Evolutionary conservation across 768 basidiomycete species (phyloP).

Genomic region (Pisolithus albus): DNA sequence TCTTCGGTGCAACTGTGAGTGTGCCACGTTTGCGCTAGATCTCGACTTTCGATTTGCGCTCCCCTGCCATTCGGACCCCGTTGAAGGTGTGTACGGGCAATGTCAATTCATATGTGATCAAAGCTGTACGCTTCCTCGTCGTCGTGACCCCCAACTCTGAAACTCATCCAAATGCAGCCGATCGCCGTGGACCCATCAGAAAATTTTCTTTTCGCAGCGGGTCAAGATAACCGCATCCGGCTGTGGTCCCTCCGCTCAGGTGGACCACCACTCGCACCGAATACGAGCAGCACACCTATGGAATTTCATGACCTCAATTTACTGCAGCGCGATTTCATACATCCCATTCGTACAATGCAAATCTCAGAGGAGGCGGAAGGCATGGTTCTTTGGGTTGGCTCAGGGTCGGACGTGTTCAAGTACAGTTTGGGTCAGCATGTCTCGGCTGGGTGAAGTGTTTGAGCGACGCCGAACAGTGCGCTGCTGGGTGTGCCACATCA

Average conservation of each 20-base stretch:
- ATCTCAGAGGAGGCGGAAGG: conserved; percentile 37
- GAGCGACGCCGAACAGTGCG: background rate
- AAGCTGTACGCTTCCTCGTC: conserved; percentile 38
- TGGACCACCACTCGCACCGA: conserved; percentile 18
- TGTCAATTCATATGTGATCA: conserved; percentile 45
- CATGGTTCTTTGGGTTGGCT: conserved; percentile 48
- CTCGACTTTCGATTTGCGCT: conserved; percentile 58
- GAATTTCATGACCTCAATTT: conserved; percentile 14
- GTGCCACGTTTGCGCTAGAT: conserved; percentile 34
- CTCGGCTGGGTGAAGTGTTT: background rate
- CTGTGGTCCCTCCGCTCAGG: conserved; percentile 65
- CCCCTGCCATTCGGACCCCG: conserved; percentile 37
- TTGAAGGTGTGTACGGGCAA: conserved; percentile 47
- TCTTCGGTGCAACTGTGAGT: background rate
- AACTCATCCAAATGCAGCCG: conserved; percentile 38
- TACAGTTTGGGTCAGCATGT: conserved; percentile 42
- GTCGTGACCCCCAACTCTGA: background rate
- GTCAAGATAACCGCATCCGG: conserved; percentile 56
- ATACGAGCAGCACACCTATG: background rate
- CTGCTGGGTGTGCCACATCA: background rate
- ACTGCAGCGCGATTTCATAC: conserved; percentile 30
- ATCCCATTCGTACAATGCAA: conserved; percentile 43
- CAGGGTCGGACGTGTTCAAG: conserved; percentile 38
- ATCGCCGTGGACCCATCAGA: conserved; percentile 50
- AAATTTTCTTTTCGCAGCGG: conserved; percentile 61